Base-by-base conservation (phyloP, 2,329 filamentous ascomycete genomes). In the Talaromyces pinophilus region DNA sequence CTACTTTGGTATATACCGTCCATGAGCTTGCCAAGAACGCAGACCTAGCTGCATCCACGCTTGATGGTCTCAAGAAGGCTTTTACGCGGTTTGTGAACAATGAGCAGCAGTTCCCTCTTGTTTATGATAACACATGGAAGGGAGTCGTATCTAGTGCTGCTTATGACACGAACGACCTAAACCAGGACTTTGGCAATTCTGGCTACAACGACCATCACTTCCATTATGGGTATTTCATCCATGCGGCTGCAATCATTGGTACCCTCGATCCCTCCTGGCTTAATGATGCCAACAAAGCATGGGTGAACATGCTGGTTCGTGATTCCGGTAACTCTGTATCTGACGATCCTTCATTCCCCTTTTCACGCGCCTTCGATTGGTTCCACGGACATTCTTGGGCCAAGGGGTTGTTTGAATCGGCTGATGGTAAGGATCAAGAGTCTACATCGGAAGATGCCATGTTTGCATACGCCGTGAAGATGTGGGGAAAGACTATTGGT, bases 371-470 rank as follows among this genome's bases (percentile, higher is more conserved):
- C 65, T 98, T 97, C 74, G 95, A 98, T 79, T 97, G 92, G 92
- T 98, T 89, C 77, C 88, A 96, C 73, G 95, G 94, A 1, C 95
- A 98, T 82, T 93, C 90, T 67, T 97, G 94, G 92, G 94, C 94
- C 2, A 92, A 84, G 73, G 82, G 81, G 1, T 75, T 86, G 1
- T 84, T 82, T 68, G 81, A 82, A 52, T 85, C 83, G 19, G 82
- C 79, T 5, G 84, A 86, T 63, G 84, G 83, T 7, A 85, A 84
- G 67, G 83, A 85, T 48, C 79, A 84, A 79, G 95, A 98, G 77
- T 95, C 92, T 35, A 92, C 90, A 55, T 94, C 92, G 0, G 94
- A 98, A 79, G 95, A 98, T 77, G 88, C 88, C 69, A 93, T 97
- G 87, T 89, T 91, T 67, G 87, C 88, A 6, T 97, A 95, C 77